Evolutionary conservation across 1,284 basidiomycete species (phyloP).

Genomic region (Fomitopsis schrenkii): DNA sequence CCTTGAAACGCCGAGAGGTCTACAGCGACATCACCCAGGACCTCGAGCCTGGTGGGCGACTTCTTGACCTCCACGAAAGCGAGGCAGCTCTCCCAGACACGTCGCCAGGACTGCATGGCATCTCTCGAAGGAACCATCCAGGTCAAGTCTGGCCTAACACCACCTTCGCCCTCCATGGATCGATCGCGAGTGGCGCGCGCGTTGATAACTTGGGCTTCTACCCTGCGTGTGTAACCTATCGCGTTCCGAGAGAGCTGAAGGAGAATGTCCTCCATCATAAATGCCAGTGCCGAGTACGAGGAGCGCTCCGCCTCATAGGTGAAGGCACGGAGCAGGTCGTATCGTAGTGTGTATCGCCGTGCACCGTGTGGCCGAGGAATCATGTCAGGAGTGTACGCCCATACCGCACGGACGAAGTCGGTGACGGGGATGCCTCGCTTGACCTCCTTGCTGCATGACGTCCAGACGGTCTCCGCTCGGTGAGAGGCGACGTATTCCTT

Average conservation of each 20-base stretch:
- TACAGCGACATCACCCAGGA: not conserved
- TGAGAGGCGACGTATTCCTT: not conserved
- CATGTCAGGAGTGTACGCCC: not conserved
- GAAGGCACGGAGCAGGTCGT: not conserved
- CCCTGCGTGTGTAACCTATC: not conserved
- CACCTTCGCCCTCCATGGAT: not conserved
- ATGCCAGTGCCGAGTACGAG: not conserved
- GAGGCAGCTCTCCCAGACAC: not conserved
- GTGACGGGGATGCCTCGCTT: not conserved
- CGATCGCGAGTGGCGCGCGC: not conserved
- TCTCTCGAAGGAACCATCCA: not conserved
- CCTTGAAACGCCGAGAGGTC: not conserved
- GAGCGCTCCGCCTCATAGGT: not conserved
- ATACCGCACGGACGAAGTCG: not conserved
- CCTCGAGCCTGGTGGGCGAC: not conserved
- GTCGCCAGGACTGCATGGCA: not conserved
- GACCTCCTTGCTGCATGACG: not conserved
- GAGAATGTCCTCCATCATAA: not conserved
- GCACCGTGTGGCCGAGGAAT: not conserved
- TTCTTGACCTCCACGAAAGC: slow-evolving; percentile 1
- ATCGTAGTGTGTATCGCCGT: not conserved
- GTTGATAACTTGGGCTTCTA: not conserved
- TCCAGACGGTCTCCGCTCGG: not conserved
- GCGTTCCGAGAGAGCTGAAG: not conserved
- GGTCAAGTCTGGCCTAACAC: not conserved